Evolutionary conservation across 768 basidiomycete genomes (phyloP).

Genomic region (Lepiota brunneoincarnata): DNA sequence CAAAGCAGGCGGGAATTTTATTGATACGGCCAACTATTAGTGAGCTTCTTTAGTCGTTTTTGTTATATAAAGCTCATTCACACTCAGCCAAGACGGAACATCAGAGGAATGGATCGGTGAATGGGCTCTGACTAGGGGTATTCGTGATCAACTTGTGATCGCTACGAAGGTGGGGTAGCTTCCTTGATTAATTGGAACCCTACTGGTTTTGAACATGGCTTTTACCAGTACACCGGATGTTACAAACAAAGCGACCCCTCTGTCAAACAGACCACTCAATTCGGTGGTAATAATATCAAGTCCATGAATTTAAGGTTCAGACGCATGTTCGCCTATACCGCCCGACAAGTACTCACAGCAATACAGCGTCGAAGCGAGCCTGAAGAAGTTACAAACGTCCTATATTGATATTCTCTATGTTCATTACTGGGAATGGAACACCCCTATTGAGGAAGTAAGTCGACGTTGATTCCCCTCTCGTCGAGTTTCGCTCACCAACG

Average conservation of each 20-base stretch:
- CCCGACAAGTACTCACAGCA: no score
- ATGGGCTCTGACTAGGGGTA: constrained; percentile 41
- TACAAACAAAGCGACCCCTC: constrained; percentile 22
- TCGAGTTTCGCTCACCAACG: no score
- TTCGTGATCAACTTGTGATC: constrained; percentile 44
- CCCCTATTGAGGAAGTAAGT: constrained; percentile 47
- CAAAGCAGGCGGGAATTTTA: constrained; percentile 6
- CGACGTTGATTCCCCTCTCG: no score
- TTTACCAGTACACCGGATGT: constrained; percentile 22
- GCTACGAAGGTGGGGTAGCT: constrained; percentile 32
- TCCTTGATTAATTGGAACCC: no score
- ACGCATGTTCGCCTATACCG: no score
- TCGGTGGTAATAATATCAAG: constrained; percentile 45
- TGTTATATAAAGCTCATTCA: no score
- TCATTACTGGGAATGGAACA: constrained; percentile 51
- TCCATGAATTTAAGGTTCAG: constrained; percentile 28
- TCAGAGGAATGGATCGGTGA: constrained; percentile 50
- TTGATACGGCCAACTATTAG: constrained; percentile 8
- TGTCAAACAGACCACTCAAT: constrained; percentile 32
- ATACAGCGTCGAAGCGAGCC: constrained; percentile 32
- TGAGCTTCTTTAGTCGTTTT: background rate
- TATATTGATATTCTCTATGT: constrained; percentile 47
- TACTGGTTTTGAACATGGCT: background rate
- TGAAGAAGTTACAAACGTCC: constrained; percentile 42
- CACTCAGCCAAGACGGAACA: constrained; percentile 43